Evolutionary conservation across 768 basidiomycete genomes (phyloP), one percentile per base, ranked within the genome.

Genomic region (Podaxis sp.): DNA sequence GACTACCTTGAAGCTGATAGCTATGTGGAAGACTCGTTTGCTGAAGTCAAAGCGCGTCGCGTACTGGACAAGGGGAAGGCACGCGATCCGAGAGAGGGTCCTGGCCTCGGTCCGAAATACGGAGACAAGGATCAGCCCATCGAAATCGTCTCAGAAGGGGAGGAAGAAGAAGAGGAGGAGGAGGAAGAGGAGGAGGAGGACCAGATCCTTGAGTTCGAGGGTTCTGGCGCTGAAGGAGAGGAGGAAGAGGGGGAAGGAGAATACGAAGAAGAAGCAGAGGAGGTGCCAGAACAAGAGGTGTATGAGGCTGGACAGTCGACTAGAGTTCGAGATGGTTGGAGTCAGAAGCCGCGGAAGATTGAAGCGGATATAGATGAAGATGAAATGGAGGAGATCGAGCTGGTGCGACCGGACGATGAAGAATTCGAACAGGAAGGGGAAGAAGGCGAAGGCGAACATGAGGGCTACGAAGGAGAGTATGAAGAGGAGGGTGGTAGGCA

Each of bases 11-110:
- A 72, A 25, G 73, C 68, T 5, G 72, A 72, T 38, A 71, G 74
- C 41, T 73, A 71, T 50, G 73, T 75, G 8, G 81, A 87, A 55
- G 84, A 85, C 67, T 85, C 86, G 0, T 86, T 87, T 72, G 82
- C 81, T 11, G 81, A 82, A 52, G 69, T 82, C 51, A 77, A 76
- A 61, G 80, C 79, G 41, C 80, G 83, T 63, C 80, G 81, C 53
- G 72, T 67, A 22, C 59, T 69, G 36, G 73, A 71, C 22, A 84
- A 84, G 69, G 88, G 87, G 33, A 89, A 88, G 69, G 82, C 79
- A 55, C 80, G 87, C 55, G 87, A 87, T 68, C 82, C 83, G 8
- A 75, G 83, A 52, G 85, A 87, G 66, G 87, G 85, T 5, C 82
- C 85, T 47, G 84, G 85, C 3, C 74, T 84, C 37, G 74, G 76